Conservation (phyloP, 495 filamentous ascomycete species). For the Chlorociboria aeruginascens region DNA sequence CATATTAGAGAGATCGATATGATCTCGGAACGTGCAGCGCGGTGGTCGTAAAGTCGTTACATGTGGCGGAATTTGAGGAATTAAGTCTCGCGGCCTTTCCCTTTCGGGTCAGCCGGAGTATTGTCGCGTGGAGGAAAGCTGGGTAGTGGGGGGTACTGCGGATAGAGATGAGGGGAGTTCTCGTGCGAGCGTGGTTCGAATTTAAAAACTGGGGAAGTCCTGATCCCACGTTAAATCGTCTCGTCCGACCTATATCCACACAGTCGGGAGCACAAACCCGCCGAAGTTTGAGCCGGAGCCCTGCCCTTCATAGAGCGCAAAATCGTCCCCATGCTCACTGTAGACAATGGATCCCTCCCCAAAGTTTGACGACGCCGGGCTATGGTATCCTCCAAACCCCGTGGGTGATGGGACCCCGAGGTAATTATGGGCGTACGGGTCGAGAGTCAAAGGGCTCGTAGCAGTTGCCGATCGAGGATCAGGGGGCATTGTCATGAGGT, state of each 20-base stretch:
- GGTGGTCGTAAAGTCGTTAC: constrained; percentile 8
- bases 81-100: constrained; percentile 19
- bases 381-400: constrained; percentile 34
- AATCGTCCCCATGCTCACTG: constrained; percentile 40
- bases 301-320: constrained; percentile 21
- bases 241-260: constrained; percentile 21
- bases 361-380: constrained; percentile 41
- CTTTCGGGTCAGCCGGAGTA: constrained; percentile 15
- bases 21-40: constrained; percentile 4
- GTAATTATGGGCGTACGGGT: constrained; percentile 38
- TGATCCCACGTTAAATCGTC: constrained; percentile 21
- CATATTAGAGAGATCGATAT: constrained; percentile 10
- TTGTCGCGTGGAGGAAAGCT: constrained; percentile 15
- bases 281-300: constrained; percentile 18
- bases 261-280: constrained; percentile 21
- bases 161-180: constrained; percentile 1
- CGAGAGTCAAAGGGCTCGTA: constrained; percentile 36
- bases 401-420: constrained; percentile 44
- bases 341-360: constrained; percentile 36
- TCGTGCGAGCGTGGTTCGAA: constrained; percentile 12
- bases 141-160: constrained; percentile 9
- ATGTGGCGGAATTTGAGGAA: background rate
- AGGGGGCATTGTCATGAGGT: constrained; percentile 29
- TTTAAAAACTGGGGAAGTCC: constrained; percentile 15
- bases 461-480: constrained; percentile 24